Percentiles rank a stretch among this genome's conserved stretches.
Conservation (phyloP, 148 eudicot genomes). For the Pharnaceum exiguum region DNA sequence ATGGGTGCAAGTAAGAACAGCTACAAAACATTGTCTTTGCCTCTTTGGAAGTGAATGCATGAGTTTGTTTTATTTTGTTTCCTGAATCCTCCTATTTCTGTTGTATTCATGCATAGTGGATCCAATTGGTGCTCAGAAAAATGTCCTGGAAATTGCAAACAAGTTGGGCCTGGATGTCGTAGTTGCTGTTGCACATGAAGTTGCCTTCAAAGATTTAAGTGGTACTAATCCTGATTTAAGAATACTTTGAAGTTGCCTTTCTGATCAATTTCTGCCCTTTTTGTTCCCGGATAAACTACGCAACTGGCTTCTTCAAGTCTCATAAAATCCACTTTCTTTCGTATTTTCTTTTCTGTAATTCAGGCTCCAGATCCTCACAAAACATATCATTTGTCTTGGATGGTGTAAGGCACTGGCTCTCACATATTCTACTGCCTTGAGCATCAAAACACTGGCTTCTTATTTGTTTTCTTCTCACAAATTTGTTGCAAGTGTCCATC, state of each 20-base stretch:
- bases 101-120: conserved; percentile 38
- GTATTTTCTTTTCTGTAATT: neutral
- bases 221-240: neutral
- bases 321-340: neutral
- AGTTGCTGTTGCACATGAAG: conserved; percentile 70
- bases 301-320: neutral
- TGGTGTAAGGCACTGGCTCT: conserved; percentile 22
- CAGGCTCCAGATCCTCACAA: conserved; percentile 18
- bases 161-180: conserved; percentile 48
- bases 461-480: neutral
- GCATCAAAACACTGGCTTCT: conserved; percentile 3
- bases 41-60: neutral
- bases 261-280: neutral
- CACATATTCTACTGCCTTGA: conserved; percentile 9
- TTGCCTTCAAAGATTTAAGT: conserved; percentile 48
- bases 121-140: conserved; percentile 70
- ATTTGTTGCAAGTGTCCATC: neutral
- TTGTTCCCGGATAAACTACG: neutral
- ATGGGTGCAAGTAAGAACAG: conserved; percentile 91
- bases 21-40: neutral
- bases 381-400: conserved; percentile 7
- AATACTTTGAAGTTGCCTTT: neutral
- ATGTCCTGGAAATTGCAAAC: conserved; percentile 67
- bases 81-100: conserved; percentile 1
- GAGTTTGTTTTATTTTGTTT: neutral